Conservation (phyloP, 805 yeast species). For the Candida cerambycidarum region DNA sequence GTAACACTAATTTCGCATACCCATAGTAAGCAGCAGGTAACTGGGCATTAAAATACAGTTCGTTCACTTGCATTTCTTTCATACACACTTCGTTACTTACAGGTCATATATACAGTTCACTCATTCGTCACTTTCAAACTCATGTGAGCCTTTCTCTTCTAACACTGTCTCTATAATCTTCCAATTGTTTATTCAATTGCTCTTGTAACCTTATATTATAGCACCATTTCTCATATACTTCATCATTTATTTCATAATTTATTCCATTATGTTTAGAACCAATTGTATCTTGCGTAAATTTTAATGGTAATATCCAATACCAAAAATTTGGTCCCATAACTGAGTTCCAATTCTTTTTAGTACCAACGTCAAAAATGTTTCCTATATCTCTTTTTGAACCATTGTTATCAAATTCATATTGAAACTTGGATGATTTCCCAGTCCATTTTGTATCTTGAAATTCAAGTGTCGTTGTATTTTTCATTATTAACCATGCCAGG, state of each 20-base stretch:
- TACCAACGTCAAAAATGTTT: slow-evolving; percentile 78
- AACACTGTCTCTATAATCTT: slow-evolving; percentile 20
- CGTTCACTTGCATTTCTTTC: too few relatives aligned
- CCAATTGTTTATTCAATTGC: slow-evolving; percentile 43
- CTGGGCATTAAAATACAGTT: too few relatives aligned
- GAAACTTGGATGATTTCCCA: slow-evolving; percentile 26
- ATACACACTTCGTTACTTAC: too few relatives aligned
- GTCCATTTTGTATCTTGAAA: slow-evolving; percentile 55
- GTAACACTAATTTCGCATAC: too few relatives aligned
- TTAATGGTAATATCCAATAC: slow-evolving; percentile 72
- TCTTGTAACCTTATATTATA: slow-evolving; percentile 46
- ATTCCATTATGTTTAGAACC: slow-evolving; percentile 43
- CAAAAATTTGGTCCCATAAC: slow-evolving; percentile 70
- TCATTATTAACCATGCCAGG: slow-evolving; percentile 55
- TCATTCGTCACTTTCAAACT: too few relatives aligned
- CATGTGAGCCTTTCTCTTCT: slow-evolving; percentile 12
- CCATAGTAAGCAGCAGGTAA: too few relatives aligned
- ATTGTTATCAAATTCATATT: slow-evolving; percentile 35
- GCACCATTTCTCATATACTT: slow-evolving; percentile 38
- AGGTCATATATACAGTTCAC: too few relatives aligned
- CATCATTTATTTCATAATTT: slow-evolving; percentile 49
- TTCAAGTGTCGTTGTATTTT: slow-evolving; percentile 82
- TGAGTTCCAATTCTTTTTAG: slow-evolving; percentile 55
- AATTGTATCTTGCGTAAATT: slow-evolving; percentile 21
- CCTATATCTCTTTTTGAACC: slow-evolving; percentile 49